Evolutionary conservation across 305 asterid genomes (phyloP).

Genomic region (Stenogyne calaminthoides): DNA sequence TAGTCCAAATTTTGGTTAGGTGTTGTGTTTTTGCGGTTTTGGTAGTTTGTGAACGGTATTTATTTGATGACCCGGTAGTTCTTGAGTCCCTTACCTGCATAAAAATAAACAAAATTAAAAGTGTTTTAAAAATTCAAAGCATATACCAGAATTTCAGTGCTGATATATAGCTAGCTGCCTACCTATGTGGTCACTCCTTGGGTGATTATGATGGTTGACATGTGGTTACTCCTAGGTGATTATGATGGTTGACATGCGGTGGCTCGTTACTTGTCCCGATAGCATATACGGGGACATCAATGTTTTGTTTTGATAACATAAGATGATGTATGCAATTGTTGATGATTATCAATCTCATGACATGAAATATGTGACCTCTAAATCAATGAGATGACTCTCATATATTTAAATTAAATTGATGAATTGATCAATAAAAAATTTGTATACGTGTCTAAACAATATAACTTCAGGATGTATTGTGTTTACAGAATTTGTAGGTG

Average conservation of each 20-base stretch:
- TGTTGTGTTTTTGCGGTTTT: neutral
- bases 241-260: slow-evolving; percentile 2
- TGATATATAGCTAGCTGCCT: neutral
- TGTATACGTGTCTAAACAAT: neutral
- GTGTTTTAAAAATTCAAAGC: neutral
- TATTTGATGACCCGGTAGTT: slow-evolving; percentile 3
- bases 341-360: neutral
- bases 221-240: neutral
- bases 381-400: neutral
- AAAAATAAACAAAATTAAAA: neutral
- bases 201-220: slow-evolving; percentile 11
- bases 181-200: slow-evolving; percentile 1
- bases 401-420: neutral
- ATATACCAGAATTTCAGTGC: neutral
- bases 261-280: neutral
- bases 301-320: neutral
- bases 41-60: neutral
- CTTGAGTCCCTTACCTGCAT: slow-evolving; percentile 15
- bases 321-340: neutral
- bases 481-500: neutral
- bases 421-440: neutral
- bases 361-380: neutral
- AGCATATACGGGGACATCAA: neutral
- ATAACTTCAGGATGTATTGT: neutral
- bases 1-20: neutral